These are phyloP conservation scores for Mortierella hygrophila DNA, from an alignment of 192 early-diverging fungal species.

Conservation along the genomic window DNA sequence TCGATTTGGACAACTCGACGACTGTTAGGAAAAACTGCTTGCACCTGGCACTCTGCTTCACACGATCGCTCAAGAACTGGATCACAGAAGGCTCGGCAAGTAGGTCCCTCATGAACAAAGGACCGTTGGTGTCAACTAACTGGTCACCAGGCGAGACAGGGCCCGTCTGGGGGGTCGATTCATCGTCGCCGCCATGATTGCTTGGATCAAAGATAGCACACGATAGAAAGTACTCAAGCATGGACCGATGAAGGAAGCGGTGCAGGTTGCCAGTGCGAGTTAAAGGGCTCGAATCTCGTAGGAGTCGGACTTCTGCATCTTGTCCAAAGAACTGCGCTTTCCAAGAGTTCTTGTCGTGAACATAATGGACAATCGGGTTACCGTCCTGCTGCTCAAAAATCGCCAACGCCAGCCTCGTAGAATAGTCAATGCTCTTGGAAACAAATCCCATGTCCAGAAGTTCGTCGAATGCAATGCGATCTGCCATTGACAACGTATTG, in stretches of 20 bases:
- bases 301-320: neutral
- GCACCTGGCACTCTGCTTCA: neutral
- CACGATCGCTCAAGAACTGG: constrained; percentile 8
- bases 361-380: neutral
- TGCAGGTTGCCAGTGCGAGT: neutral
- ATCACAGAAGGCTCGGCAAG: neutral
- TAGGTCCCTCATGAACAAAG: neutral
- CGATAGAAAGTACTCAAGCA: neutral
- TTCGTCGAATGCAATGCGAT: too few species aligned
- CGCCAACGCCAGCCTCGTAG: neutral
- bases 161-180: neutral
- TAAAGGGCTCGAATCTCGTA: neutral
- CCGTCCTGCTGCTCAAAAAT: neutral
- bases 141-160: too few species aligned
- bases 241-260: neutral
- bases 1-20: constrained; percentile 6
- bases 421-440: neutral
- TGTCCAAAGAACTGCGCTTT: neutral
- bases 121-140: neutral
- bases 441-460: neutral
- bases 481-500: too few species aligned
- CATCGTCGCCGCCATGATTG: too few species aligned
- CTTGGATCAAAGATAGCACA: neutral
- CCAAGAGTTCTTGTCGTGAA: neutral
- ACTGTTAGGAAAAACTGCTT: neutral